Percentiles rank a stretch among this genome's conserved stretches.
Conservation (phyloP, 768 basidiomycete genomes). For the Strobilomyces confusus region DNA sequence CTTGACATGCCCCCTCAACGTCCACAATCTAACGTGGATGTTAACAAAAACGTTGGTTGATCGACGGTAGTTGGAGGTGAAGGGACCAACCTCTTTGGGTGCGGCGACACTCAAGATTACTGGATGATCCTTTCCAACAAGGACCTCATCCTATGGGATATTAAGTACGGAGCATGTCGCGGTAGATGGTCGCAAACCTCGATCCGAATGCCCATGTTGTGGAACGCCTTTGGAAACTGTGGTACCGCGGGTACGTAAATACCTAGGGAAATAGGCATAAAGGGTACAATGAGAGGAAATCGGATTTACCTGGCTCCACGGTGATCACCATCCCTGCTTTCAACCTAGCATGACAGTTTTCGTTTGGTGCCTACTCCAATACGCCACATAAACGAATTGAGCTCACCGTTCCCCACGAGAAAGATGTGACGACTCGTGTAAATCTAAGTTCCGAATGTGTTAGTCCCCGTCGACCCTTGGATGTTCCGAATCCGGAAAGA, state of each 20-base stretch:
- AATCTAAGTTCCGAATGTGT: slow-evolving; percentile 45
- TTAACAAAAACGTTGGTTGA: background rate
- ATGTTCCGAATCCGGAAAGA: background rate
- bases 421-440: slow-evolving; percentile 78
- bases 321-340: slow-evolving; percentile 89
- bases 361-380: slow-evolving; percentile 3
- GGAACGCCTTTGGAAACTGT: slow-evolving; percentile 82
- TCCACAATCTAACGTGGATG: slow-evolving; percentile 52
- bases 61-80: background rate
- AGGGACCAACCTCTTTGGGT: slow-evolving; percentile 71
- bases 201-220: slow-evolving; percentile 88
- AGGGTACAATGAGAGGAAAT: background rate
- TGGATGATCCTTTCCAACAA: slow-evolving; percentile 59
- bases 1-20: slow-evolving; percentile 78
- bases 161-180: slow-evolving; percentile 5
- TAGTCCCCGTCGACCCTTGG: slow-evolving; percentile 7
- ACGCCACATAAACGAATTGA: background rate
- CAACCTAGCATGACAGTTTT: slow-evolving; percentile 42
- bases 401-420: slow-evolving; percentile 54
- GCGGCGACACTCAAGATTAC: slow-evolving; percentile 65
- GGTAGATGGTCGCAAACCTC: slow-evolving; percentile 47
- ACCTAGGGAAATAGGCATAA: slow-evolving; percentile 37
- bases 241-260: slow-evolving; percentile 83
- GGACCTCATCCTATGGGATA: slow-evolving; percentile 58
- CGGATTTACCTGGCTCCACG: slow-evolving; percentile 70